phyloP scores from a whole-genome alignment of 2,329 filamentous ascomycete species.

The Akanthomyces muscarius region DNA sequence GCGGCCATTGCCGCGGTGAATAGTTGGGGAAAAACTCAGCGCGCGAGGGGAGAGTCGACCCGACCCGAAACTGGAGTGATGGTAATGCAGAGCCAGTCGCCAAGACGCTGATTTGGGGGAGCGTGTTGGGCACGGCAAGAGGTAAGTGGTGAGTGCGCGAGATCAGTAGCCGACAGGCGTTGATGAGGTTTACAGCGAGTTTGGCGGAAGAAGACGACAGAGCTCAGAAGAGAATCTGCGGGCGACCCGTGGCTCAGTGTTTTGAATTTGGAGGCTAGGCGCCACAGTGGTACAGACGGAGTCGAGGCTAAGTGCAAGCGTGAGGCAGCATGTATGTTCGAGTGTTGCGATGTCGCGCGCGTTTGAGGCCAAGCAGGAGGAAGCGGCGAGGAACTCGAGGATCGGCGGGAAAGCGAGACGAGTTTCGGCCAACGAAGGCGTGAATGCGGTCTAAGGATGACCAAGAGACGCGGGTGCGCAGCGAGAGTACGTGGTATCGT shows the following conservation, averaged over 20 bases:
- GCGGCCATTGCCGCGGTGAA: slow-evolving; percentile 52
- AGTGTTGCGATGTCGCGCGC: background rate
- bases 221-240: background rate
- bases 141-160: background rate
- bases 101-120: background rate
- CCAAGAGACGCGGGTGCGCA: background rate
- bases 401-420: background rate
- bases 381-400: background rate
- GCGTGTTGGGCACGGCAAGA: background rate
- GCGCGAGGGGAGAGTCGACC: background rate
- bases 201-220: background rate
- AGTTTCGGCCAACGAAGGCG: background rate
- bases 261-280: background rate
- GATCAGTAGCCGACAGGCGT: background rate
- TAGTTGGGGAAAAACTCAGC: background rate
- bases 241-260: background rate
- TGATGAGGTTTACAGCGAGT: background rate
- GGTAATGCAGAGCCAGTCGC: background rate
- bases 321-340: slow-evolving; percentile 3
- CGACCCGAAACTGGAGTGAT: background rate
- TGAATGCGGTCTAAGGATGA: background rate
- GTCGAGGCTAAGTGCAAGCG: background rate
- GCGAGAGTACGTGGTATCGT: background rate
- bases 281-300: background rate
- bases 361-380: background rate